Evolutionary conservation across 1,139 yeast species (phyloP), one percentile per base, ranked within the genome.

Genomic region (Yamadazyma atmosphaerica): DNA sequence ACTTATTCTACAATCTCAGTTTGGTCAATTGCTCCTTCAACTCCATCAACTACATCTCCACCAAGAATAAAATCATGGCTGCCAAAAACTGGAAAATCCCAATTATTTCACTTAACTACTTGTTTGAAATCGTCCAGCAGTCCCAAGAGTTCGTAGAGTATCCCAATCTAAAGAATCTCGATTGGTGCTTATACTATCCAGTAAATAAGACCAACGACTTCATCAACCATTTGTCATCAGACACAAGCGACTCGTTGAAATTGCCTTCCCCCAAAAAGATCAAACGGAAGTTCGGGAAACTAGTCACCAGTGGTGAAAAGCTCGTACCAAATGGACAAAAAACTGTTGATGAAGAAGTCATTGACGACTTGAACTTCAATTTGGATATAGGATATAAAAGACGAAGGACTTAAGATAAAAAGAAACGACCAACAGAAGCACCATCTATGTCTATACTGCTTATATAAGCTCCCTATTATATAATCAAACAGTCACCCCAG

Each of bases 51-150:
- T 48, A 55, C 7, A 51, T 67, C n/a, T 70, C 81, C 1, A 68
- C 83, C 8, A 74, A 65, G 40, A 74, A 69, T 43, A 80, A 80
- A 49, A 68, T 79, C 34, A 63, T 63, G 39, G 83, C 83, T 19
- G 81, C 83, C 1, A 77, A 77, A 45, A 61, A 63, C 31, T 77
- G 83, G 79, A 55, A 61, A 30, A 71, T 79, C 3, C 84, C 85
- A 0, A 71, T 79, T n/a, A 72, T 78, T 0, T 74, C 83, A 0
- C 43, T 74, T 2, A 73, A 78, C 0, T 80, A 67, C 44, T 40
- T 80, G 4, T 79, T 82, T 77, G 80, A 70, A 44, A 55, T 58
- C 30, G 35, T 63, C 33, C 60, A 55, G 33, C 38, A 43, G n/a
- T 56, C 61, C 21, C 35, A 46, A 6, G 38, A 37, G 8, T 35